Base-by-base conservation (phyloP, 352 stramenopile species). In the Phytophthora macrochlamydospora region DNA sequence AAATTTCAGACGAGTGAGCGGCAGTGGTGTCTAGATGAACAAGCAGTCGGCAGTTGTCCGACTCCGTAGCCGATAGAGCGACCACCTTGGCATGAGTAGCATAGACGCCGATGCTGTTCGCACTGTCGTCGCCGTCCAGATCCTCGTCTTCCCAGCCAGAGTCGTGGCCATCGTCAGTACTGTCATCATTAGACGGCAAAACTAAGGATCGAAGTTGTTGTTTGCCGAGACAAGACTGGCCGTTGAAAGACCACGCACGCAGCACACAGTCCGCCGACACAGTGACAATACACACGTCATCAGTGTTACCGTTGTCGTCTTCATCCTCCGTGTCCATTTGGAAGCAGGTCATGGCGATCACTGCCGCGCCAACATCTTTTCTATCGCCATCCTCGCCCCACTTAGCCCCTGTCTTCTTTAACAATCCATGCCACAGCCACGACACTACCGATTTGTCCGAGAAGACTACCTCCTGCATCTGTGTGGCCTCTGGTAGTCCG, bases 361-460 rank as follows among this genome's bases (percentile, higher is more conserved):
- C 69, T 4, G 67, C 65, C 8, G 58, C 62, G 4, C 78, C 73
- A 4, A 70, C 61, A 33, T 69, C 38, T 14, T 65, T 71, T 28
- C 54, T 51, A 7, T 67, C 51, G 14, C 7, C 49, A 8, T 87
- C 75, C 13, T 87, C 72, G 3, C 33, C 75, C 37, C 79, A 71
- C 50, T 76, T 76, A n/a, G 71, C 69, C 12, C 65, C 64, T 2
- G 70, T 78, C 6, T 73, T 79, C 62, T 80, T 79, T 13, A 93
- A 66, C 9, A 93, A 50, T 18, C 85, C 85, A 31, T 89, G 81
- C 85, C 85, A 93, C 44, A 93, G 55, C 79, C 85, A 90, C 30
- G 71, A 70, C 28, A 89, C 73, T 33, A 93, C 74, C 18, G 85
- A 92, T 54, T 83, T 73, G 55, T 93, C 79, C 1, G 76, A 86